Base-by-base conservation (phyloP, 352 stramenopile genomes). In the Pythium apleroticum region DNA sequence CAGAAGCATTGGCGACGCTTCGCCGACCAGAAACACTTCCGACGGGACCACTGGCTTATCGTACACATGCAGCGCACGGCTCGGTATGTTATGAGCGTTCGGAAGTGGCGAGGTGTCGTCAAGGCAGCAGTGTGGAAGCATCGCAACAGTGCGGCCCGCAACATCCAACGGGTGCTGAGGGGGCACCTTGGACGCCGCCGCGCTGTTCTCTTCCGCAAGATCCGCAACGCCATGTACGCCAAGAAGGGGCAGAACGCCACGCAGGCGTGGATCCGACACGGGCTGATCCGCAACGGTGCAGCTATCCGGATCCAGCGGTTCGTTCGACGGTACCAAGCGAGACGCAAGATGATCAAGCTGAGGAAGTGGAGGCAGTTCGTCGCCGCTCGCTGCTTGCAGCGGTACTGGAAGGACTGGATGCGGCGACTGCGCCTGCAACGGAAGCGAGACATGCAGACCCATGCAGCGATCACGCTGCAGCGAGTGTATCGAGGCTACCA, bases 201-300 rank as follows among this genome's bases (percentile, higher is more conserved):
- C n/a, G 77, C 80, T 8, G 24, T 75, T 19, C 56, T 93, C 8
- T 88, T 84, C 60, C 77, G 81, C 24, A 91, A 91, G 70, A 86
- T 93, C 45, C 76, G 75, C 22, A 74, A 71, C n/a, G 78, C 72
- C 25, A 82, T 76, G 37, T 76, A 65, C 41, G 76, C 76, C 12
- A 72, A 64, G 35, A 81, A 78, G 49, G 78, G 78, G 0, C 81
- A 90, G 68, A 84, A 88, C 39, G 78, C 81, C 0, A 62, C 63
- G 0, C 73, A 90, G 59, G 72, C 75, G 15, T 73, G 86, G 53
- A 57, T 85, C n/a, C 79, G 80, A 9, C 69, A 73, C 17, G 60
- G 70, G 8, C 77, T 93, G 45, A 64, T 90, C 28, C 69, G 62
- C 11, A 64, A 65, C 25, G 84, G 84, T 0, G 81, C 78, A 2